phyloP scores from a whole-genome alignment of 2,329 filamentous ascomycete species.

The Trichoderma gracile region DNA sequence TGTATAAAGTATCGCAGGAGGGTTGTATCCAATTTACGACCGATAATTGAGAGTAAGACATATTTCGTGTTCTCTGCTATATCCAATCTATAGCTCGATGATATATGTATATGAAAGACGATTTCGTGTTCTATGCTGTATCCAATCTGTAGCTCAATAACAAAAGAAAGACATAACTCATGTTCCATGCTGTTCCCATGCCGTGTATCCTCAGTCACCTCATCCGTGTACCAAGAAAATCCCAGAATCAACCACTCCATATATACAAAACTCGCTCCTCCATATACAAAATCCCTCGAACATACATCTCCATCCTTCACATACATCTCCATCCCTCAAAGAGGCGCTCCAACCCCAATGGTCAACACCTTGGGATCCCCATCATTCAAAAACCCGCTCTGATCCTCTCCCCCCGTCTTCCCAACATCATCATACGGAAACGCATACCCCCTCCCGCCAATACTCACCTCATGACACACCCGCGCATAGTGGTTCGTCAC shows the following conservation, averaged over 20 bases:
- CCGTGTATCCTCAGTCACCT: too few species aligned
- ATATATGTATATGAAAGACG: too few species aligned
- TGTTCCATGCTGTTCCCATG: too few species aligned
- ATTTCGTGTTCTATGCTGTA: too few species aligned
- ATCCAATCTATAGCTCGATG: too few species aligned
- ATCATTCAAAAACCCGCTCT: slow-evolving; percentile 64
- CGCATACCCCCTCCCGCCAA: slow-evolving; percentile 64
- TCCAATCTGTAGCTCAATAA: too few species aligned
- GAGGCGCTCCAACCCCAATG: slow-evolving; percentile 53
- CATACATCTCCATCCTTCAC: neutral
- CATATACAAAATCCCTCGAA: neutral
- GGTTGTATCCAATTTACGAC: too few species aligned
- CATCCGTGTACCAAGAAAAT: neutral
- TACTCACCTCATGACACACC: slow-evolving; percentile 61
- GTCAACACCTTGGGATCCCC: slow-evolving; percentile 56
- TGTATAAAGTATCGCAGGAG: too few species aligned
- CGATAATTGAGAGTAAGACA: too few species aligned
- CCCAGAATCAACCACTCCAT: neutral
- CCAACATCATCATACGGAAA: slow-evolving; percentile 73
- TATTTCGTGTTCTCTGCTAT: too few species aligned
- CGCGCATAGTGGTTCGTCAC: slow-evolving; percentile 68
- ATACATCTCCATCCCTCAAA: slow-evolving; percentile 19
- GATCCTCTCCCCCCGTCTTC: slow-evolving; percentile 55
- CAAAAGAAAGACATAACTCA: too few species aligned
- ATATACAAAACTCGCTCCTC: neutral